Conservation (phyloP, 2,329 filamentous ascomycete species). For the Botrytis medusae region DNA sequence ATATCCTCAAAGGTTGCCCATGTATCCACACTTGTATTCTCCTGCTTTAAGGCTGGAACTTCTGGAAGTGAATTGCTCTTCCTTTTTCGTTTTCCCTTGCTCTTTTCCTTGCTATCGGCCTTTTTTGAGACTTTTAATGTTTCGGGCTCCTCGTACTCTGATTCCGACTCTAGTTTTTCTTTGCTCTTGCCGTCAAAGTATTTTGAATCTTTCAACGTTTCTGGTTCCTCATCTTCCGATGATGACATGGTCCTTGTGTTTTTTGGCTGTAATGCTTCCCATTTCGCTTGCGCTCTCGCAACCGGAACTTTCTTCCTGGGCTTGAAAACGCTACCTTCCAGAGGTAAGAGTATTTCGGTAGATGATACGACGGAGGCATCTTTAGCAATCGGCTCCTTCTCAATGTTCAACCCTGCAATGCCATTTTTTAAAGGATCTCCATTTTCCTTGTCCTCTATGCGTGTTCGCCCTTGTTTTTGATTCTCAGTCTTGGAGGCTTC, state of each 20-base stretch:
- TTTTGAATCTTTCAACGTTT: background rate
- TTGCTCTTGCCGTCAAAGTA: conserved; percentile 25
- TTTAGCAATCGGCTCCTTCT: conserved; percentile 24
- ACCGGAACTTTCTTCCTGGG: conserved; percentile 30
- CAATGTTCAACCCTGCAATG: conserved; percentile 19
- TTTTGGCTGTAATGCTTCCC: conserved; percentile 36
- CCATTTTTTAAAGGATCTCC: conserved; percentile 25
- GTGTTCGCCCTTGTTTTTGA: background rate
- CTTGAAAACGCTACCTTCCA: conserved; percentile 21
- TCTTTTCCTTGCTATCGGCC: background rate
- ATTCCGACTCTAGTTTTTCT: conserved; percentile 25
- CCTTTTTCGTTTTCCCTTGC: conserved; percentile 5
- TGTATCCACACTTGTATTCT: conserved; percentile 50
- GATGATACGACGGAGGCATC: conserved; percentile 28
- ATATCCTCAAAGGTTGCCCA: conserved; percentile 57
- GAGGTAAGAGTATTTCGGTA: conserved; percentile 17
- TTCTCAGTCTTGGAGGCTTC: background rate
- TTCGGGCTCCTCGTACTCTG: conserved; percentile 4
- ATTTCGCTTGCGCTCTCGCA: conserved; percentile 34
- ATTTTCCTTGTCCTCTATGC: background rate
- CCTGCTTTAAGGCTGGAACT: conserved; percentile 49
- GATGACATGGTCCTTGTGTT: conserved; percentile 15
- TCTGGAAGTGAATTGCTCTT: background rate
- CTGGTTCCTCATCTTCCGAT: background rate
- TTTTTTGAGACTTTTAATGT: background rate